phyloP scores from a whole-genome alignment of 2,329 filamentous ascomycete genomes.

The Dendryphion nanum region DNA sequence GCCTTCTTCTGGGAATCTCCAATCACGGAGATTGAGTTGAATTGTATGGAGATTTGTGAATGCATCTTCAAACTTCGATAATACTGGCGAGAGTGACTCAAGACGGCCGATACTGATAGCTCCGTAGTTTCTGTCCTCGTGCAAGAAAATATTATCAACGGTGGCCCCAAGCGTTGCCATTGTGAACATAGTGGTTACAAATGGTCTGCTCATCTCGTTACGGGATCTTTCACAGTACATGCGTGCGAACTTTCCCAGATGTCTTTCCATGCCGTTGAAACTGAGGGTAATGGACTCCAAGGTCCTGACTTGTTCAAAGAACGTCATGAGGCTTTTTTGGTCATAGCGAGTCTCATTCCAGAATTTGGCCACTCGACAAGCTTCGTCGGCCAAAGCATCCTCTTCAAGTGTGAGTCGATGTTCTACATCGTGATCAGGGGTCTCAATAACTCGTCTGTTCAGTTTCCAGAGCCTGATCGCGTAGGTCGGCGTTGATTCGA shows the following conservation, averaged over 20 bases:
- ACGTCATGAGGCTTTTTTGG: slow-evolving; percentile 13
- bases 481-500: slow-evolving; percentile 27
- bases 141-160: slow-evolving; percentile 8
- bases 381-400: slow-evolving; percentile 2
- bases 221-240: slow-evolving; percentile 20
- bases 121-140: slow-evolving; percentile 7
- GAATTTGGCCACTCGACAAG: slow-evolving; percentile 12
- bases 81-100: slow-evolving; percentile 15
- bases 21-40: slow-evolving; percentile 26
- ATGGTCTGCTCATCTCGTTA: slow-evolving; percentile 28
- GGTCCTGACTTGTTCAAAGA: slow-evolving; percentile 16
- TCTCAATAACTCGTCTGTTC: slow-evolving; percentile 1
- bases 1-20: slow-evolving; percentile 20
- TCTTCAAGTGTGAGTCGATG: background rate
- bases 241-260: slow-evolving; percentile 12
- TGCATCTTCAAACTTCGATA: slow-evolving; percentile 9
- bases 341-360: slow-evolving; percentile 29
- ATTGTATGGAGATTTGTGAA: slow-evolving; percentile 12
- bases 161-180: slow-evolving; percentile 13
- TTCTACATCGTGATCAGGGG: background rate
- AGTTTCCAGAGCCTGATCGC: slow-evolving; percentile 22
- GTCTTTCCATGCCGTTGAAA: slow-evolving; percentile 15
- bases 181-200: slow-evolving; percentile 21
- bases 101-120: slow-evolving; percentile 21
- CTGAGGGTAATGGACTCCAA: slow-evolving; percentile 14